Conservation (phyloP, 768 basidiomycete genomes). For the Auricularia heimuer region DNA sequence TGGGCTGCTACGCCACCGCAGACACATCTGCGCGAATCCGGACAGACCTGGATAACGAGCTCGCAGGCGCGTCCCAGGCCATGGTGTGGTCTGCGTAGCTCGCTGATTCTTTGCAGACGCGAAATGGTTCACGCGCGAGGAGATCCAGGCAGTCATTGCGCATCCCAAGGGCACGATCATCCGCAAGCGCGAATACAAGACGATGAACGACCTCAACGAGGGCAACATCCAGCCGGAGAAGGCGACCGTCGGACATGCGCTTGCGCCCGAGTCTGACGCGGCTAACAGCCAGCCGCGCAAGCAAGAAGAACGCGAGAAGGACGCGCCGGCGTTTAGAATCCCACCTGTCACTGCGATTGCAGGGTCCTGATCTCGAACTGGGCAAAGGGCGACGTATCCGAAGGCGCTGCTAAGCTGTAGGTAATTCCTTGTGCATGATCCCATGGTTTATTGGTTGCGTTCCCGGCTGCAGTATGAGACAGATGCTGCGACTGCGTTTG, state of each 20-base stretch:
- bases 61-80: conserved; percentile 51
- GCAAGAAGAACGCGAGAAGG: conserved; percentile 16
- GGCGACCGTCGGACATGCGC: conserved; percentile 18
- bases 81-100: not conserved
- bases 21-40: conserved; percentile 67
- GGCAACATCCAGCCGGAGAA: conserved; percentile 14
- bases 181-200: conserved; percentile 39
- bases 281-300: conserved; percentile 10
- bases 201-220: conserved; percentile 27
- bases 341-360: conserved; percentile 72
- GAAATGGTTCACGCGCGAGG: conserved; percentile 73
- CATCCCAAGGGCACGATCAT: conserved; percentile 43
- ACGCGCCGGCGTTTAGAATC: conserved; percentile 54
- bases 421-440: not conserved
- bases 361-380: conserved; percentile 75
- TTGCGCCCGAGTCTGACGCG: conserved; percentile 18
- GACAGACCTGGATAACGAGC: conserved; percentile 85
- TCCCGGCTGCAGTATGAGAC: no score
- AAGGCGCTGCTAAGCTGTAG: conserved; percentile 4
- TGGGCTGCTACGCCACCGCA: conserved; percentile 77
- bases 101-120: conserved; percentile 47
- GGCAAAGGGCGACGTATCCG: conserved; percentile 29
- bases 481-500: no score
- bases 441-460: no score
- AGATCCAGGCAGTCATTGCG: conserved; percentile 55